Evolutionary conservation across 768 basidiomycete genomes (phyloP).

Genomic region (Cystofilobasidium bisporidii): DNA sequence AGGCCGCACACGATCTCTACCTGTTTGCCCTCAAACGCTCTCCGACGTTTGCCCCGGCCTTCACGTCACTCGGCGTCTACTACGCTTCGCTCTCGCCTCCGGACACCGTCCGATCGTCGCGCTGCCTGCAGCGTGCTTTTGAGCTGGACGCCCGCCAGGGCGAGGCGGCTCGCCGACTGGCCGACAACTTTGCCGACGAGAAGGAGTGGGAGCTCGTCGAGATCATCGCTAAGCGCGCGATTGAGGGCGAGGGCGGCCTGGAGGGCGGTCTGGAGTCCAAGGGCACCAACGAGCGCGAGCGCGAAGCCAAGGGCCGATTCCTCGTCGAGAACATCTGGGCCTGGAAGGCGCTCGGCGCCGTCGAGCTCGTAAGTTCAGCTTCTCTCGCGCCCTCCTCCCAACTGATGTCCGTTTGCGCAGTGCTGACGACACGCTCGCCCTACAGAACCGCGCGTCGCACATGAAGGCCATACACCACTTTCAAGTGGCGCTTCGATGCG

Average conservation of each 20-base stretch:
- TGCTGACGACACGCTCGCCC: conserved; percentile 3
- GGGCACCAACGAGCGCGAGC: conserved; percentile 17
- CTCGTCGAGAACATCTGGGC: conserved; percentile 70
- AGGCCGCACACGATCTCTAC: conserved; percentile 67
- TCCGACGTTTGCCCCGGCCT: conserved; percentile 74
- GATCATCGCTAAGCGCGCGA: conserved; percentile 80
- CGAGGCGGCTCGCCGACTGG: conserved; percentile 71
- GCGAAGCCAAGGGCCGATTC: conserved; percentile 24
- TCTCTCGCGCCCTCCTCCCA: neutral
- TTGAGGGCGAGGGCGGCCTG: conserved; percentile 82
- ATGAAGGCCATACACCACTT: conserved; percentile 66
- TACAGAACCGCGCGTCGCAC: conserved; percentile 60
- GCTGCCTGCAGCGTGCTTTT: conserved; percentile 97
- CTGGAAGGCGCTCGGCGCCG: conserved; percentile 90
- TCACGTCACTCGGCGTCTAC: conserved; percentile 84
- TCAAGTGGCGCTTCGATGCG: conserved; percentile 73
- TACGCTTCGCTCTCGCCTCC: conserved; percentile 66
- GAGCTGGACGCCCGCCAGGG: conserved; percentile 85
- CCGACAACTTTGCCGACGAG: conserved; percentile 82
- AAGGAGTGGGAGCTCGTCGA: conserved; percentile 93
- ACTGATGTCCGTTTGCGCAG: neutral
- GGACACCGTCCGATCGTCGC: conserved; percentile 74
- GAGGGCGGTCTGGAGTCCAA: conserved; percentile 48
- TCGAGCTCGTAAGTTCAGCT: conserved; percentile 61
- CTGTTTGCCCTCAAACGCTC: conserved; percentile 67